phyloP scores from a whole-genome alignment of 306 rosid genomes.

The Psophocarpus tetragonolobus region DNA sequence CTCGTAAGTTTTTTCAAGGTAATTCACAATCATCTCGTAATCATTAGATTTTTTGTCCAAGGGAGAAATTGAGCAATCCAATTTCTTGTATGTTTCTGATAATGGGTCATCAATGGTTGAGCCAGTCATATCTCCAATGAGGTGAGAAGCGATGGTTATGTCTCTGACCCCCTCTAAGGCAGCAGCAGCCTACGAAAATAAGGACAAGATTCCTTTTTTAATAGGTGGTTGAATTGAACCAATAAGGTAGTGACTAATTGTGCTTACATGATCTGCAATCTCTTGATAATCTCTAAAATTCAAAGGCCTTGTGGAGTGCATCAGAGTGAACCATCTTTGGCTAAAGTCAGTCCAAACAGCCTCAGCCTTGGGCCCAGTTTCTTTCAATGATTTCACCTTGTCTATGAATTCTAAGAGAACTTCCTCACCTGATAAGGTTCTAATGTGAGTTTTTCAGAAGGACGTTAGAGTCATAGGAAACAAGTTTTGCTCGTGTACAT shows the following conservation, averaged over 20 bases:
- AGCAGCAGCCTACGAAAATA: conserved; percentile 63
- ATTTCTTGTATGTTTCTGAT: conserved; percentile 59
- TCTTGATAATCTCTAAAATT: conserved; percentile 71
- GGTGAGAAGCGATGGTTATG: conserved; percentile 72
- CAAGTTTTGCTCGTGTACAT: not conserved
- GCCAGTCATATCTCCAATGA: conserved; percentile 78
- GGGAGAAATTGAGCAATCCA: conserved; percentile 66
- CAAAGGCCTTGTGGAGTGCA: conserved; percentile 85
- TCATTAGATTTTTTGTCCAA: conserved; percentile 62
- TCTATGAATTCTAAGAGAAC: conserved; percentile 64
- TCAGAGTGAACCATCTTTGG: conserved; percentile 87
- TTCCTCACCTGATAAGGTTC: conserved; percentile 60
- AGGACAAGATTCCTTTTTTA: not conserved
- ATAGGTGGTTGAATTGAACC: not conserved
- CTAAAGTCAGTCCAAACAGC: conserved; percentile 86
- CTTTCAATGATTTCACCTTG: conserved; percentile 57
- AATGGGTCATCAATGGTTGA: conserved; percentile 76
- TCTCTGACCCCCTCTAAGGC: conserved; percentile 72
- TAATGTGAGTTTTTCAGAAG: not conserved
- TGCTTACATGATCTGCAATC: conserved; percentile 78
- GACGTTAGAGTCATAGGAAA: not conserved
- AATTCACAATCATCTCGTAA: conserved; percentile 73
- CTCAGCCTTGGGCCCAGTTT: conserved; percentile 63
- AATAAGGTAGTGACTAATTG: not conserved
- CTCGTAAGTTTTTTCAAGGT: conserved; percentile 74